These are phyloP conservation scores for Endothia cerciana DNA, from an alignment of 2,329 filamentous ascomycete genomes.

Conservation along the genomic window DNA sequence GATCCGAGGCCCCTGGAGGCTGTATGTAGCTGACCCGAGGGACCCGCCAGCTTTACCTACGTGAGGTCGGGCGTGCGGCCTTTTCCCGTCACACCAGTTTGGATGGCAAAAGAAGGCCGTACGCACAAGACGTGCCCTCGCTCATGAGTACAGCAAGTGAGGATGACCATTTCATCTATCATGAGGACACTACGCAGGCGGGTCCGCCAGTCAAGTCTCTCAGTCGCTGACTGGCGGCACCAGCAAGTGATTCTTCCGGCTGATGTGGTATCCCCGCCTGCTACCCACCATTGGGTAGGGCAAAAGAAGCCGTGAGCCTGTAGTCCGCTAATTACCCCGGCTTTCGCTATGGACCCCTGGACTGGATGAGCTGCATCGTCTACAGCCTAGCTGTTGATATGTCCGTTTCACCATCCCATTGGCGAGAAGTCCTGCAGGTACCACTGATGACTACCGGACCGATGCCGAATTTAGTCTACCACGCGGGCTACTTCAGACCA, in stretches of 20 bases:
- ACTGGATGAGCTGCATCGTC: conserved; percentile 5
- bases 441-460: conserved; percentile 13
- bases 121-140: background rate
- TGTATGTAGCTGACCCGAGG: background rate
- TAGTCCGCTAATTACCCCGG: background rate
- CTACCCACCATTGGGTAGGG: background rate
- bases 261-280: background rate
- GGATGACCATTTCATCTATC: background rate
- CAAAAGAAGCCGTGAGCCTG: background rate
- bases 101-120: background rate
- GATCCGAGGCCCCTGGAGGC: background rate
- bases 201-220: background rate
- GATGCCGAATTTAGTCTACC: conserved; percentile 5
- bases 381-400: conserved; percentile 3
- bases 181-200: background rate
- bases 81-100: background rate
- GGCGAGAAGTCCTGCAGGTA: conserved; percentile 13
- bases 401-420: conserved; percentile 4
- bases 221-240: background rate
- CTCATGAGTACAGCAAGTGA: background rate
- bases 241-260: conserved; percentile 1
- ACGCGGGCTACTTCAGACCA: background rate
- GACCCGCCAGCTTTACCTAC: background rate
- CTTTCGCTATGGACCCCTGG: background rate
- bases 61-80: background rate